phyloP scores from a whole-genome alignment of 768 basidiomycete genomes.

The Leucosporidium scottii region DNA sequence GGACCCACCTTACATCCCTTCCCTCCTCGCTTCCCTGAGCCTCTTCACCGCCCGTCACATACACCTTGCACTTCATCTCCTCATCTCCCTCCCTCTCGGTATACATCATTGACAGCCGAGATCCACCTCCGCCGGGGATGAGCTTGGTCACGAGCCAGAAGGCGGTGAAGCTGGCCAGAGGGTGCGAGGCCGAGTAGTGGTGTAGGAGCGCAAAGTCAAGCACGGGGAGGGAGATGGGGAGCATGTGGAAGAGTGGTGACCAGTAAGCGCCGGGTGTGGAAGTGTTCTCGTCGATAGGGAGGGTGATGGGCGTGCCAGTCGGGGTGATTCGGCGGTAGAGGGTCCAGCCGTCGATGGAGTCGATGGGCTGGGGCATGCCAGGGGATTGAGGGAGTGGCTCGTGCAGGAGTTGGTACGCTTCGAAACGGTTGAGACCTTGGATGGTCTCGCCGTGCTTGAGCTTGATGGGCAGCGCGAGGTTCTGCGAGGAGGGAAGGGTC shows the following conservation, averaged over 20 bases:
- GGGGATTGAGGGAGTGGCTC: constrained; percentile 10
- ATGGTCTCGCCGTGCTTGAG: constrained; percentile 4
- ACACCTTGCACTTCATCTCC: constrained; percentile 15
- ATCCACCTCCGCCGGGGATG: constrained; percentile 23
- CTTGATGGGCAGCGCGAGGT: background rate
- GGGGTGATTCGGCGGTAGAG: constrained; percentile 23
- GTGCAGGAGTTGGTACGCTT: constrained; percentile 13
- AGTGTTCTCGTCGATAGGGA: constrained; percentile 4
- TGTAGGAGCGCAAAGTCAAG: constrained; percentile 25
- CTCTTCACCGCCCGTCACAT: constrained; percentile 26
- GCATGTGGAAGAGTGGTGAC: constrained; percentile 17
- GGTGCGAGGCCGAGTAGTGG: constrained; percentile 22
- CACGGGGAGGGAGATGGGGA: constrained; percentile 8
- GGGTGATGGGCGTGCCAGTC: constrained; percentile 2
- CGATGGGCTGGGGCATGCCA: constrained; percentile 11
- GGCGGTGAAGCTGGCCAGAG: constrained; percentile 12
- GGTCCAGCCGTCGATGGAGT: constrained; percentile 26
- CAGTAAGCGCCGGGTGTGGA: background rate
- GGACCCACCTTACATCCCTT: constrained; percentile 28
- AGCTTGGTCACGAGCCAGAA: constrained; percentile 27
- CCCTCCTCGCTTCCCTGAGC: constrained; percentile 21
- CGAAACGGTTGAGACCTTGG: constrained; percentile 20
- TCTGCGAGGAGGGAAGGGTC: background rate
- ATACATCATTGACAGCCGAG: constrained; percentile 24
- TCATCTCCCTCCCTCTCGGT: constrained; percentile 11